phyloP scores from a whole-genome alignment of 2,329 filamentous ascomycete genomes.

The Dactylellina cionopaga region DNA sequence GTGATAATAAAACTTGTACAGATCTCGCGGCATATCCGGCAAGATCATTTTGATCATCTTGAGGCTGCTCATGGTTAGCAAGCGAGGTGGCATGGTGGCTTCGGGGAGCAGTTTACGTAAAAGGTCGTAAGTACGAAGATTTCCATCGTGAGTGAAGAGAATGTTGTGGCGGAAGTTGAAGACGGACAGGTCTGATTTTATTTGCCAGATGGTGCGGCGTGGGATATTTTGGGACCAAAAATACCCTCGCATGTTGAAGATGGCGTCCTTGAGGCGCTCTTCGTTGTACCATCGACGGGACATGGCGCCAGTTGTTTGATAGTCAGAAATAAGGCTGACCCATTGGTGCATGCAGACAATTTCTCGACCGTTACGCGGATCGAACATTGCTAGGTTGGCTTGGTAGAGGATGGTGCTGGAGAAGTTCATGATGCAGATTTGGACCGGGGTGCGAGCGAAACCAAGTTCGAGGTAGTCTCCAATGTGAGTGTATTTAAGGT shows the following conservation, averaged over 20 bases:
- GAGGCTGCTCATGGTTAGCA: constrained; percentile 34
- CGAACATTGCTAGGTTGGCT: constrained; percentile 44
- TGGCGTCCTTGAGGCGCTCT: constrained; percentile 7
- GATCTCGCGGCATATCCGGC: constrained; percentile 18
- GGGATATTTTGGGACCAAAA: constrained; percentile 18
- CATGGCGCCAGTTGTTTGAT: constrained; percentile 32
- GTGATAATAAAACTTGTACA: constrained; percentile 31
- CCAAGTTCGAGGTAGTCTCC: constrained; percentile 44
- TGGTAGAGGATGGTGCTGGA: constrained; percentile 35
- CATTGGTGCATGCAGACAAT: constrained; percentile 30
- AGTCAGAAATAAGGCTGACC: constrained; percentile 23
- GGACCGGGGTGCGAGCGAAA: constrained; percentile 17
- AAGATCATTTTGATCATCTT: constrained; percentile 30
- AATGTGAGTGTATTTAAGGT: constrained; percentile 40
- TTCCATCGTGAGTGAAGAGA: constrained; percentile 36
- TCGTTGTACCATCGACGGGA: constrained; percentile 34
- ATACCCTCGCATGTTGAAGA: constrained; percentile 35
- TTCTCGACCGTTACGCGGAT: constrained; percentile 31
- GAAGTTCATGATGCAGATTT: constrained; percentile 28
- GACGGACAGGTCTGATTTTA: constrained; percentile 13
- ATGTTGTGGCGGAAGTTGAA: constrained; percentile 29
- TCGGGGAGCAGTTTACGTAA: constrained; percentile 18
- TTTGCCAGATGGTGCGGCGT: constrained; percentile 24
- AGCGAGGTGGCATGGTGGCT: constrained; percentile 12
- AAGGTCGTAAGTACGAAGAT: constrained; percentile 33